Percentiles rank a stretch among this genome's conserved stretches.
These are phyloP conservation scores for Komagataella kurtzmanii DNA, from an alignment of 805 yeast species.

Conservation along the genomic window DNA sequence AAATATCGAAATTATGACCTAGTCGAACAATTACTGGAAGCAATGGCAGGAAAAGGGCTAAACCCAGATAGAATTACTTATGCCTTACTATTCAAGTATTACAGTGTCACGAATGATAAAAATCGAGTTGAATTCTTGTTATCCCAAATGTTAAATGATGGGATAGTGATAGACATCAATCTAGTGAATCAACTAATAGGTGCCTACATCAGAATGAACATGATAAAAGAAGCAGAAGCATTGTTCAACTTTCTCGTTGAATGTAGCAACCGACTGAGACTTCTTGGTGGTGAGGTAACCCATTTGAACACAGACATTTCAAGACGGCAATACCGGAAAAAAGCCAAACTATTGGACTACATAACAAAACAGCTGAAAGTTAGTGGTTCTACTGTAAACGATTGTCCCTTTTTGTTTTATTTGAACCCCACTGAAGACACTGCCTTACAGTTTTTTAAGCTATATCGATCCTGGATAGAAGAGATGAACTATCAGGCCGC, in stretches of 20 bases:
- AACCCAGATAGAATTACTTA: background rate
- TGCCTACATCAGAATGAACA: background rate
- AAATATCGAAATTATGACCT: background rate
- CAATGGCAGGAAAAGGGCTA: background rate
- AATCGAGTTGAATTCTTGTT: background rate
- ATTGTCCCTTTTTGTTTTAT: background rate
- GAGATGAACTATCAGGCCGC: background rate
- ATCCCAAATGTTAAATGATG: background rate
- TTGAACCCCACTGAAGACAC: background rate
- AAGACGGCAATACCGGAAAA: background rate
- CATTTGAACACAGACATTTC: background rate
- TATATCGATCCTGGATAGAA: background rate
- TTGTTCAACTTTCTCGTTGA: background rate
- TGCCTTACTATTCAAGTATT: background rate
- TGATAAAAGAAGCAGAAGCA: background rate
- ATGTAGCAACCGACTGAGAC: background rate
- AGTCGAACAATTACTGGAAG: background rate
- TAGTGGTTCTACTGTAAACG: background rate
- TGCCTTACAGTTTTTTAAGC: background rate
- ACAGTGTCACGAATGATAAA: background rate
- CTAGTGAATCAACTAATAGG: background rate
- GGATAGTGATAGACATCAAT: background rate
- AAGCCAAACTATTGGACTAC: background rate
- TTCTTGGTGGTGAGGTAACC: background rate
- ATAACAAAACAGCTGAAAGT: background rate